These are phyloP conservation scores for Cryphonectria parasitica DNA, from an alignment of 2,329 filamentous ascomycete species.

Conservation along the genomic window DNA sequence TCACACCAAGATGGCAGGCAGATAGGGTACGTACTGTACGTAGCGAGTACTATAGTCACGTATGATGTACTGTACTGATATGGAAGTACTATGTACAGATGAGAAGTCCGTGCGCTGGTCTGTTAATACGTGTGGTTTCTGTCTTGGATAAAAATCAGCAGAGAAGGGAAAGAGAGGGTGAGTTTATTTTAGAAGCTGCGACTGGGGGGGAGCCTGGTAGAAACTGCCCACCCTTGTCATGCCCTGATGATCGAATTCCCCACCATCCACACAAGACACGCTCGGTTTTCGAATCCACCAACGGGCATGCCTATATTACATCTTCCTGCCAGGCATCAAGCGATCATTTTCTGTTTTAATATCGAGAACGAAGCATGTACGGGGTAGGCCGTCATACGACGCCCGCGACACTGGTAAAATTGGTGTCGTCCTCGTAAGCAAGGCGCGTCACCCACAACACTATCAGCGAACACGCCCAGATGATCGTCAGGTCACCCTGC, in stretches of 20 bases:
- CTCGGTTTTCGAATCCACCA: slow-evolving; percentile 17
- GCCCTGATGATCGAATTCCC: slow-evolving; percentile 10
- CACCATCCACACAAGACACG: not conserved
- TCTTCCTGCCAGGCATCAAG: slow-evolving; percentile 11
- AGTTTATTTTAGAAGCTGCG: slow-evolving; percentile 6
- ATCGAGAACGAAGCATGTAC: not conserved
- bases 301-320: slow-evolving; percentile 29
- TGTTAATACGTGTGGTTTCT: not conserved
- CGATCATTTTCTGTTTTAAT: not conserved
- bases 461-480: not conserved
- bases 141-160: not conserved
- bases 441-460: not conserved
- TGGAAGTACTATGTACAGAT: not conserved
- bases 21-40: not conserved
- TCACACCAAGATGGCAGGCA: not conserved
- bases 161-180: not conserved
- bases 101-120: not conserved
- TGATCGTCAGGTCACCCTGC: not conserved
- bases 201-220: not conserved
- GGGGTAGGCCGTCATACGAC: not conserved
- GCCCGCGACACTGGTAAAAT: not conserved
- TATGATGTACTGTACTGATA: not conserved
- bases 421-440: slow-evolving; percentile 4
- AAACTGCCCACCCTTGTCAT: not conserved
- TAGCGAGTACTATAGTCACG: not conserved